Conservation (phyloP, 495 filamentous ascomycete genomes). For the Xylaria sp. region DNA sequence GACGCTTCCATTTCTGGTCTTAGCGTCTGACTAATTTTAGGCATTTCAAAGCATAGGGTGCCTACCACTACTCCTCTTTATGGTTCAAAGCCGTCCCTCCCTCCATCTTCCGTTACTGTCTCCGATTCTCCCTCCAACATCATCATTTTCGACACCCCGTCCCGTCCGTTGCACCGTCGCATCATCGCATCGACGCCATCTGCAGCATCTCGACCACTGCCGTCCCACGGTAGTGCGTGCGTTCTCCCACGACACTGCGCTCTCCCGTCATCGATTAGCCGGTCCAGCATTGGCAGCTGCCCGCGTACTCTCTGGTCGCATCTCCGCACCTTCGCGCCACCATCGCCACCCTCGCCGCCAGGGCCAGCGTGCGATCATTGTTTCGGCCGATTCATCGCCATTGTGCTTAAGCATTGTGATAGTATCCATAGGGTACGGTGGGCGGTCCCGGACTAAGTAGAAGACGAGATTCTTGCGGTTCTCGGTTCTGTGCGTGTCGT, state of each 20-base stretch:
- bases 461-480: constrained; percentile 39
- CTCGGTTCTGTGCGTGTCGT: constrained; percentile 34
- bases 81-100: constrained; percentile 10
- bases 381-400: constrained; percentile 21
- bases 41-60: constrained; percentile 19
- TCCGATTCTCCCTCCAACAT: constrained; percentile 15
- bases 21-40: constrained; percentile 29
- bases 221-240: not conserved
- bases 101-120: constrained; percentile 1
- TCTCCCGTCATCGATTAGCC: not conserved
- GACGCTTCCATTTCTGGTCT: not conserved
- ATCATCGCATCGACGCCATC: not conserved
- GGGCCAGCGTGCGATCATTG: constrained; percentile 27
- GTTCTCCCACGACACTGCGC: not conserved
- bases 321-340: not conserved
- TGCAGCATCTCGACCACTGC: not conserved
- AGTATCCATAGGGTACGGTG: constrained; percentile 39
- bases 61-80: constrained; percentile 17
- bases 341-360: constrained; percentile 8
- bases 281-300: not conserved
- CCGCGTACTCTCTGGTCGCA: not conserved
- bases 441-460: constrained; percentile 40
- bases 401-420: constrained; percentile 29
- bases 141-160: not conserved
- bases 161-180: not conserved